A percentile compares a stretch with the other conserved stretches of the same genome.
These are phyloP conservation scores for Cardamine resedifolia DNA, from an alignment of 345 rosid species.

Conservation along the genomic window DNA sequence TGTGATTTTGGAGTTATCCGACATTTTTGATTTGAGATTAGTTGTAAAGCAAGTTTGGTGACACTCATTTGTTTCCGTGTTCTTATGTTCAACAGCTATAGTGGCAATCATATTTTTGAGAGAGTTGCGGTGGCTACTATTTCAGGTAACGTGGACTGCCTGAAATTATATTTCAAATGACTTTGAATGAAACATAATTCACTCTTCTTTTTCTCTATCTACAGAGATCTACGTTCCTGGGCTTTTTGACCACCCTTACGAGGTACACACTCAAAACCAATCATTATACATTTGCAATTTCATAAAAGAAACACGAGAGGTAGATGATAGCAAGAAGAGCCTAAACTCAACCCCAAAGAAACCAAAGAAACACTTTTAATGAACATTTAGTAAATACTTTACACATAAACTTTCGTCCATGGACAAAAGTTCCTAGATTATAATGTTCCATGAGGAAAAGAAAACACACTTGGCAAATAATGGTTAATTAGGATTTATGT, in stretches of 20 bases:
- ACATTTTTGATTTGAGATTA: background rate
- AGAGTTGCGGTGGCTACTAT: conserved; percentile 50
- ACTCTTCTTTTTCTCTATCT: conserved; percentile 11
- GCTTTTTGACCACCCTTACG: conserved; percentile 44
- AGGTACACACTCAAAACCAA: conserved; percentile 47
- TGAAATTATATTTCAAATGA: background rate
- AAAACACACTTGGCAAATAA: background rate
- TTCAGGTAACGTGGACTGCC: conserved; percentile 46
- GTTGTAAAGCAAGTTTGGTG: background rate
- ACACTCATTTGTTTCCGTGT: conserved; percentile 11
- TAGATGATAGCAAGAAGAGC: background rate
- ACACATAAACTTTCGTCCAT: background rate
- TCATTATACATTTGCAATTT: background rate
- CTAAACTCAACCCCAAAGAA: background rate
- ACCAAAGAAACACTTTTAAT: background rate
- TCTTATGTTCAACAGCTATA: conserved; percentile 58
- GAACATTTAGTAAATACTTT: background rate
- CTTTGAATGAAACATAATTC: background rate
- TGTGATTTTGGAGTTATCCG: background rate
- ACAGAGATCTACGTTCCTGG: conserved; percentile 53
- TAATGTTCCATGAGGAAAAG: background rate
- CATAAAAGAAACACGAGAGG: background rate
- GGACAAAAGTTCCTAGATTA: background rate
- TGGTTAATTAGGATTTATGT: background rate
- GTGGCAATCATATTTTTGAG: conserved; percentile 65